phyloP scores from a whole-genome alignment of 2,329 filamentous ascomycete species.

The Escovopsis sp. region DNA sequence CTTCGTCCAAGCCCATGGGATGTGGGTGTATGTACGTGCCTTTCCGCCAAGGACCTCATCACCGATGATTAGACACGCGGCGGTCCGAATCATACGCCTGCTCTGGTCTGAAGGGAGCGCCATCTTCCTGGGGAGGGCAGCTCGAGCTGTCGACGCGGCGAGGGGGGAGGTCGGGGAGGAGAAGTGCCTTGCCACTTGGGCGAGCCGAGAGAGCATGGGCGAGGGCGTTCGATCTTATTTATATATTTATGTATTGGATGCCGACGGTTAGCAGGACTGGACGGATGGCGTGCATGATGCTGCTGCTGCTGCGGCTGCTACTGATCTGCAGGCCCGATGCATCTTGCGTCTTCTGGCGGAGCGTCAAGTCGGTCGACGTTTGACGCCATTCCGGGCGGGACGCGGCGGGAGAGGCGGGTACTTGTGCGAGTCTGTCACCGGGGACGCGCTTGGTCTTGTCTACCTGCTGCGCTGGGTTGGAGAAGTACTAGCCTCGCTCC shows the following conservation, averaged over 20 bases:
- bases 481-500: too few species aligned
- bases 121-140: constrained; percentile 22
- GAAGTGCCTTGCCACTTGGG: constrained; percentile 59
- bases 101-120: constrained; percentile 32
- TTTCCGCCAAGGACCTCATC: constrained; percentile 93
- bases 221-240: neutral
- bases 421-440: too few species aligned
- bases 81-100: constrained; percentile 65
- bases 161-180: constrained; percentile 20
- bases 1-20: neutral
- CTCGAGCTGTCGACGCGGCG: constrained; percentile 7
- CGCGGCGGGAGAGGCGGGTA: neutral
- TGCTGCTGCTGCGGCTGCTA: neutral
- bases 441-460: too few species aligned
- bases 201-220: constrained; percentile 62
- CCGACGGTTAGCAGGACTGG: neutral
- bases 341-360: neutral
- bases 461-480: too few species aligned
- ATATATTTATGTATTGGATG: neutral
- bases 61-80: constrained; percentile 88
- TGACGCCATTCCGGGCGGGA: neutral
- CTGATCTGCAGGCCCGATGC: neutral
- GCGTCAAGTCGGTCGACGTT: too few species aligned
- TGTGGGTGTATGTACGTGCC: constrained; percentile 33
- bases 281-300: neutral